Percentiles rank a stretch among this genome's conserved stretches.
Evolutionary conservation across 106 monocot genomes (phyloP).

Genomic region (Ottelia alismoides): DNA sequence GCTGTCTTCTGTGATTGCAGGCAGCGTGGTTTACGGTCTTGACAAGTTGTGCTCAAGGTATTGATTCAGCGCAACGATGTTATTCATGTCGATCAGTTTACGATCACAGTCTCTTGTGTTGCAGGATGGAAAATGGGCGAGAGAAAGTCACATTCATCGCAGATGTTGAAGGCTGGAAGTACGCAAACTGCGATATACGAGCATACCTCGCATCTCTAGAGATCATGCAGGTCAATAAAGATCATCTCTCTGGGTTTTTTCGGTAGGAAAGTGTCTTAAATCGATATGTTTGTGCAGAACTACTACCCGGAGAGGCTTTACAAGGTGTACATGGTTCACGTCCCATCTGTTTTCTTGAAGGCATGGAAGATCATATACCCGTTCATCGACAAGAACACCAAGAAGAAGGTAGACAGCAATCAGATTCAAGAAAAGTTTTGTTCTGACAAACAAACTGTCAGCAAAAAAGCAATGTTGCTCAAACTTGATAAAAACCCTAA

Average conservation of each 20-base stretch:
- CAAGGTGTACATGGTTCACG: conserved; percentile 45
- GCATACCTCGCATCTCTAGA: conserved; percentile 35
- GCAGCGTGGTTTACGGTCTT: conserved; percentile 37
- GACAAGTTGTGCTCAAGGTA: conserved; percentile 67
- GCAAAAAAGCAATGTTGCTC: no score
- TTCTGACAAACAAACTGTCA: no score
- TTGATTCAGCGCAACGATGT: no score
- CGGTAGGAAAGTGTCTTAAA: no score
- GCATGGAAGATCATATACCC: conserved; percentile 70
- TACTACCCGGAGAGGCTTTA: conserved; percentile 69
- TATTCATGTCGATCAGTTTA: no score
- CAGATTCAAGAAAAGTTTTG: no score
- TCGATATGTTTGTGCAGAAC: conserved; percentile 42
- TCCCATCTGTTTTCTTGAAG: conserved; percentile 60
- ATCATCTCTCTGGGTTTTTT: no score
- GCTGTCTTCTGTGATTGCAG: conserved; percentile 29
- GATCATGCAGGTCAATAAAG: conserved; percentile 59
- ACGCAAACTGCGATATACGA: conserved; percentile 28
- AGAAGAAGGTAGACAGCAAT: conserved; percentile 28
- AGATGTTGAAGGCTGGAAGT: conserved; percentile 42
- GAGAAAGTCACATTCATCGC: conserved; percentile 32
- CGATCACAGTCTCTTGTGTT: not conserved
- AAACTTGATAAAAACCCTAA: no score
- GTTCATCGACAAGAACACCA: conserved; percentile 64
- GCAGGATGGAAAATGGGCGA: conserved; percentile 22